phyloP scores from a whole-genome alignment of 345 rosid species.

The Boechera stricta region DNA sequence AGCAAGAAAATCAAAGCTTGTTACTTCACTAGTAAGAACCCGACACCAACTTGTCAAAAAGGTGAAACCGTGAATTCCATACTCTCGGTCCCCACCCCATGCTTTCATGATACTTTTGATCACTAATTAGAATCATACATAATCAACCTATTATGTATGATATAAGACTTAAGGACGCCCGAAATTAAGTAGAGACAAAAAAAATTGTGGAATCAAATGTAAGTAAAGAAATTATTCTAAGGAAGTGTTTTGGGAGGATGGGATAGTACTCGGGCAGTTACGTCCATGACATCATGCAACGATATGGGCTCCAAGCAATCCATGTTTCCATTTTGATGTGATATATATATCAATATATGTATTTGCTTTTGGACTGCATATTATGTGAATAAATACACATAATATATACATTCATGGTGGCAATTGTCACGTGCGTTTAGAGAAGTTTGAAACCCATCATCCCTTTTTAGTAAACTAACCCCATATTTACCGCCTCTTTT shows the following conservation, averaged over 20 bases:
- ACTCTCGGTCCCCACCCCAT: conserved; percentile 45
- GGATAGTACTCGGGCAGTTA: conserved; percentile 34
- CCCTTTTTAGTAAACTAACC: conserved; percentile 26
- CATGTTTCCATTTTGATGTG: conserved; percentile 37
- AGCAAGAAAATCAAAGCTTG: conserved; percentile 21
- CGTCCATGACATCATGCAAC: conserved; percentile 47
- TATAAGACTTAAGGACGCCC: not conserved
- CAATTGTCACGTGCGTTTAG: conserved; percentile 33
- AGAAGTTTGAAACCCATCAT: conserved; percentile 8
- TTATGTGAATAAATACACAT: not conserved
- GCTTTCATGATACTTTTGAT: conserved; percentile 25
- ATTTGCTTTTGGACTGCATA: not conserved
- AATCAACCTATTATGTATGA: not conserved
- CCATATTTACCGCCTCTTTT: conserved; percentile 30
- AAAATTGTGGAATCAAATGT: not conserved
- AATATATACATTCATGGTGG: conserved; percentile 10
- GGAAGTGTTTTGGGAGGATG: conserved; percentile 30
- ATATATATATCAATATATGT: conserved; percentile 21
- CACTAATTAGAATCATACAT: conserved; percentile 16
- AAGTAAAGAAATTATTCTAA: conserved; percentile 14
- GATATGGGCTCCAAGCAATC: conserved; percentile 41
- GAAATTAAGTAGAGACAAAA: conserved; percentile 4
- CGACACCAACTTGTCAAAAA: conserved; percentile 40
- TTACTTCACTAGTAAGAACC: conserved; percentile 31
- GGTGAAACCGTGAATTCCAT: conserved; percentile 38